Evolutionary conservation across 2,329 filamentous ascomycete genomes (phyloP).

Genomic region (Leptographium flavum): DNA sequence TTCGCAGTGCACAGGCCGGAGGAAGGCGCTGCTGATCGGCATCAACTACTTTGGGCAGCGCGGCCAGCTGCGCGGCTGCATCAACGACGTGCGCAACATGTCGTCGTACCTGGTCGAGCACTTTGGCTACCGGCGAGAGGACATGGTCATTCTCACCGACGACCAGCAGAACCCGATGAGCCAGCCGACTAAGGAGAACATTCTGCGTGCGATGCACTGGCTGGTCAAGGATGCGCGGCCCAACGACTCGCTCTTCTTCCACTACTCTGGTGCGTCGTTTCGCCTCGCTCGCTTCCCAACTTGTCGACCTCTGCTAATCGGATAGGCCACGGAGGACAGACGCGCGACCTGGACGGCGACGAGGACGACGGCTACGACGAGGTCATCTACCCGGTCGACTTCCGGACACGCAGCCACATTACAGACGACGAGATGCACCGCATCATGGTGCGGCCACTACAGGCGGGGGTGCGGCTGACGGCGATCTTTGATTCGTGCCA

Average conservation of each 20-base stretch:
- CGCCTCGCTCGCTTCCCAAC: background rate
- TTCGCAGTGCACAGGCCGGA: conserved; percentile 73
- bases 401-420: conserved; percentile 59
- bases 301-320: background rate
- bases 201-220: conserved; percentile 94
- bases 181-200: conserved; percentile 91
- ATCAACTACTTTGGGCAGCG: conserved; percentile 90
- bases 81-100: conserved; percentile 98
- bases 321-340: conserved; percentile 59
- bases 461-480: conserved; percentile 42
- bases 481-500: conserved; percentile 55
- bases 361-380: conserved; percentile 74
- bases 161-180: conserved; percentile 97
- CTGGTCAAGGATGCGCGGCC: conserved; percentile 83
- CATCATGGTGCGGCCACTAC: conserved; percentile 49
- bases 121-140: conserved; percentile 85
- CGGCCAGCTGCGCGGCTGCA: conserved; percentile 81
- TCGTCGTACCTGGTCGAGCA: conserved; percentile 76
- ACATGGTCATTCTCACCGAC: conserved; percentile 94
- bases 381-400: conserved; percentile 74
- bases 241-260: conserved; percentile 94
- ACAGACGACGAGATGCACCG: conserved; percentile 73
- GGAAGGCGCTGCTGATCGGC: conserved; percentile 82
- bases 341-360: conserved; percentile 63
- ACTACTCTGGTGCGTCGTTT: conserved; percentile 64